These are phyloP conservation scores for Arctium lappa DNA, from an alignment of 129 eudicot genomes.

Conservation along the genomic window DNA sequence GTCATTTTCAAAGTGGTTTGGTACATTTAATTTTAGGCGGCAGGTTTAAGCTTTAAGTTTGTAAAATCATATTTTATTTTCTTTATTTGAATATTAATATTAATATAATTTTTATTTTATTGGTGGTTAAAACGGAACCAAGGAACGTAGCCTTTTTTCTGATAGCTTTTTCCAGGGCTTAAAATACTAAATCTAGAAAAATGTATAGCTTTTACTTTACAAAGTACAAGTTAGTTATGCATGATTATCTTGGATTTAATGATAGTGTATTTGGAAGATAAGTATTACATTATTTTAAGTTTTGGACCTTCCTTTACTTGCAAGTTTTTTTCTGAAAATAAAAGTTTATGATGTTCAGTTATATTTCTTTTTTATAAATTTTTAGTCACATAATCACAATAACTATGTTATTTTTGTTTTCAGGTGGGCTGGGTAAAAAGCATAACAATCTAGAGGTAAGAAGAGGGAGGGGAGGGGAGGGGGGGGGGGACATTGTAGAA, in stretches of 20 bases:
- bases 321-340: not conserved
- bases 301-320: not conserved
- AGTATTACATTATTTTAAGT: not conserved
- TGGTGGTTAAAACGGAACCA: conserved; percentile 22
- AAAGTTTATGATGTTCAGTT: not conserved
- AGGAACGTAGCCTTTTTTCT: conserved; percentile 2
- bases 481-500: not conserved
- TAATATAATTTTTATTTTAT: not conserved
- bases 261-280: not conserved
- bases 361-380: no score
- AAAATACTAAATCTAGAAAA: not conserved
- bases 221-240: not conserved
- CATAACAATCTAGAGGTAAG: not conserved
- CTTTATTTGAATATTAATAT: not conserved
- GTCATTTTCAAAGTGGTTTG: not conserved
- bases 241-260: not conserved
- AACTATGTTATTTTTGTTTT: not conserved
- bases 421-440: not conserved
- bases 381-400: not conserved
- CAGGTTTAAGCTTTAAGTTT: conserved; percentile 24
- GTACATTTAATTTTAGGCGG: conserved; percentile 11
- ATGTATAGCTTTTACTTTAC: not conserved
- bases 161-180: not conserved
- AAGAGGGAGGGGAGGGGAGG: not conserved
- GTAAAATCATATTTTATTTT: conserved; percentile 1